These are phyloP conservation scores for Fusarium pseudograminearum DNA, from an alignment of 2,329 filamentous ascomycete species.

Conservation along the genomic window DNA sequence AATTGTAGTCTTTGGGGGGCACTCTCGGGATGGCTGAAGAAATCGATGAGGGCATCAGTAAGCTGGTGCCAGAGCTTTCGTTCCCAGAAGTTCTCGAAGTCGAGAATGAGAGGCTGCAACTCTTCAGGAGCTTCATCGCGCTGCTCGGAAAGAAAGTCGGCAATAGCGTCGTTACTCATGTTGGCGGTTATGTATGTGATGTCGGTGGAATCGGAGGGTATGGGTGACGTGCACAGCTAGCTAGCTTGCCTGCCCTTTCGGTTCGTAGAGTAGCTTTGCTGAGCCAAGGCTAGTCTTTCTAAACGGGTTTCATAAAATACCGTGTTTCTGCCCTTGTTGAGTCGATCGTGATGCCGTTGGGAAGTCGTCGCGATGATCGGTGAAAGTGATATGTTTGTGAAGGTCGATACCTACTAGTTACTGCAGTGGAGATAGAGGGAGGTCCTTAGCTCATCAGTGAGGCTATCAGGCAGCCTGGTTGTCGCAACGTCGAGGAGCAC, in stretches of 20 bases:
- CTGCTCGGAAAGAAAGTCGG: slow-evolving; percentile 92
- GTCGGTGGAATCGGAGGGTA: slow-evolving; percentile 23
- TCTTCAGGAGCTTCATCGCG: slow-evolving; percentile 89
- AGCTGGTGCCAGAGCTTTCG: slow-evolving; percentile 99
- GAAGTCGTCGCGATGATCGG: slow-evolving; percentile 2
- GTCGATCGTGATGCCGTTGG: slow-evolving; percentile 2
- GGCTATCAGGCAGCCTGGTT: slow-evolving; percentile 57
- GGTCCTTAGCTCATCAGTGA: slow-evolving; percentile 49
- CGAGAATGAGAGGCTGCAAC: slow-evolving; percentile 86
- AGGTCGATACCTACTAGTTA: slow-evolving; percentile 34
- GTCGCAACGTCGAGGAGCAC: slow-evolving; percentile 48
- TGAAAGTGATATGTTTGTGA: slow-evolving; percentile 16
- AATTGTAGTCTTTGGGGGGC: slow-evolving; percentile 86
- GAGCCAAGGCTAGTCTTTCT: background rate
- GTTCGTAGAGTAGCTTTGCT: slow-evolving; percentile 12
- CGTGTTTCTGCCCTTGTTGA: background rate
- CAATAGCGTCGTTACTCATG: slow-evolving; percentile 90
- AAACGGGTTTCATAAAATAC: background rate
- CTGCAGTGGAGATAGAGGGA: slow-evolving; percentile 41
- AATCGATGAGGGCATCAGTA: slow-evolving; percentile 86
- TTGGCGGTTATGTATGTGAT: slow-evolving; percentile 37
- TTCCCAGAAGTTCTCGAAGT: slow-evolving; percentile 98
- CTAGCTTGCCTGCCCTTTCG: slow-evolving; percentile 42
- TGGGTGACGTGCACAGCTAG: slow-evolving; percentile 41
- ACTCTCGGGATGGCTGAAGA: slow-evolving; percentile 87